phyloP scores from a whole-genome alignment of 768 basidiomycete species.

The Dentipellis fragilis region DNA sequence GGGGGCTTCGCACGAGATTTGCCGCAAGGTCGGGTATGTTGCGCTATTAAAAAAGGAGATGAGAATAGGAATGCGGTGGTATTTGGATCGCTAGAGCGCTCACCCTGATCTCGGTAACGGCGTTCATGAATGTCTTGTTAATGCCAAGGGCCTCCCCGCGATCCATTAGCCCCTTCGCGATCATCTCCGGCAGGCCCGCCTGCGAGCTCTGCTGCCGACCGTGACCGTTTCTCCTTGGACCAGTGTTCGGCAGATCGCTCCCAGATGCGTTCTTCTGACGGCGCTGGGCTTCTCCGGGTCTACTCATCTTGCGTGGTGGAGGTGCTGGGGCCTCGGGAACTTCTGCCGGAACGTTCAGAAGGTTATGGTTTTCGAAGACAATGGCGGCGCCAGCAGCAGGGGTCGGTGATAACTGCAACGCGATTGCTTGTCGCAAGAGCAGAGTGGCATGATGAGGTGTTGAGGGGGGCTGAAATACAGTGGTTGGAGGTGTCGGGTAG shows the following conservation, averaged over 20 bases:
- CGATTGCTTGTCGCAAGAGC: conserved; percentile 76
- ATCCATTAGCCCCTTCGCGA: conserved; percentile 65
- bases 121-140: conserved; percentile 74
- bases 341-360: conserved; percentile 65
- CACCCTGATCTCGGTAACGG: conserved; percentile 70
- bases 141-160: conserved; percentile 74
- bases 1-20: conserved; percentile 52
- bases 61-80: no score
- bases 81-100: conserved; percentile 10
- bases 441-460: conserved; percentile 51
- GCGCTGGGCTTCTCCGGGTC: conserved; percentile 21
- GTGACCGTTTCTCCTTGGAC: conserved; percentile 7
- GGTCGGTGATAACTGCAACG: conserved; percentile 64
- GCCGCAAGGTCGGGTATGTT: conserved; percentile 81
- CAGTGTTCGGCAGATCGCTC: conserved; percentile 3
- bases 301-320: conserved; percentile 26
- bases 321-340: conserved; percentile 38
- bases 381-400: conserved; percentile 70
- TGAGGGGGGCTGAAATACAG: conserved; percentile 22
- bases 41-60: conserved; percentile 32
- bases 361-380: conserved; percentile 71
- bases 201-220: conserved; percentile 21
- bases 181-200: conserved; percentile 57
- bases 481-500: conserved; percentile 55
- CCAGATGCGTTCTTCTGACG: conserved; percentile 20